Evolutionary conservation across 495 filamentous ascomycete species (phyloP).

Genomic region (Venustampulla echinocandica): DNA sequence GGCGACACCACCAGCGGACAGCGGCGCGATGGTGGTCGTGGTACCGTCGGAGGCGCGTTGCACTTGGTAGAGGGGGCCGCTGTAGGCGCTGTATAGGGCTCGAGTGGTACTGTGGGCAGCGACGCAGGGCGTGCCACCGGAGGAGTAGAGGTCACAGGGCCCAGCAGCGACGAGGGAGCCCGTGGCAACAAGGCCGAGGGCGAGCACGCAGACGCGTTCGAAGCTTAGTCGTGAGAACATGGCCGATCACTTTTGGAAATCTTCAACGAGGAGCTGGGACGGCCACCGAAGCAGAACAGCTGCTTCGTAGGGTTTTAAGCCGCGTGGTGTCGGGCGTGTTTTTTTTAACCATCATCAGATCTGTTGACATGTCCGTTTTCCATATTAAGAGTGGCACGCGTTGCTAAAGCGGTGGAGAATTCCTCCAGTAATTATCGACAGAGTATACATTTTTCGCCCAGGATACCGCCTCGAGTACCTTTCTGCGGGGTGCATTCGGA

Average conservation of each 20-base stretch:
- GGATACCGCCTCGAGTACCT: too few species aligned
- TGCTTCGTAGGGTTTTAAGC: neutral
- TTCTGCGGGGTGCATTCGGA: constrained; percentile 7
- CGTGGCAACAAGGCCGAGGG: constrained; percentile 33
- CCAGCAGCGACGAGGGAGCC: constrained; percentile 37
- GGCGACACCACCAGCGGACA: constrained; percentile 43
- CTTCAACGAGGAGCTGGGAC: too few species aligned
- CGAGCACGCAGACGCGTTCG: constrained; percentile 25
- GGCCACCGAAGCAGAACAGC: constrained; percentile 2
- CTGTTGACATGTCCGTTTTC: constrained; percentile 9
- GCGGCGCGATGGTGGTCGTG: constrained; percentile 35
- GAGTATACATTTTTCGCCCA: constrained; percentile 5
- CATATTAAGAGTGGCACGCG: constrained; percentile 3
- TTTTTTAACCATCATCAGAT: constrained; percentile 8
- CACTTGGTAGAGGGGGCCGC: constrained; percentile 47
- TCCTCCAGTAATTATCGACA: constrained; percentile 15
- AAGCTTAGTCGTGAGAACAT: constrained; percentile 34
- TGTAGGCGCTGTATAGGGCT: constrained; percentile 44
- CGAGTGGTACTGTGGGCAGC: constrained; percentile 53
- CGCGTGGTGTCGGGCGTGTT: constrained; percentile 1
- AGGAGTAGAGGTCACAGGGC: constrained; percentile 48
- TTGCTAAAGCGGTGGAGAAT: constrained; percentile 6
- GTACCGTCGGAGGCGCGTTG: constrained; percentile 41
- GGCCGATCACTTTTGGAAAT: constrained; percentile 19
- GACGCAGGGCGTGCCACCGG: constrained; percentile 44